These are phyloP conservation scores for Spathaspora arborariae DNA, from an alignment of 805 yeast species.

Conservation along the genomic window DNA sequence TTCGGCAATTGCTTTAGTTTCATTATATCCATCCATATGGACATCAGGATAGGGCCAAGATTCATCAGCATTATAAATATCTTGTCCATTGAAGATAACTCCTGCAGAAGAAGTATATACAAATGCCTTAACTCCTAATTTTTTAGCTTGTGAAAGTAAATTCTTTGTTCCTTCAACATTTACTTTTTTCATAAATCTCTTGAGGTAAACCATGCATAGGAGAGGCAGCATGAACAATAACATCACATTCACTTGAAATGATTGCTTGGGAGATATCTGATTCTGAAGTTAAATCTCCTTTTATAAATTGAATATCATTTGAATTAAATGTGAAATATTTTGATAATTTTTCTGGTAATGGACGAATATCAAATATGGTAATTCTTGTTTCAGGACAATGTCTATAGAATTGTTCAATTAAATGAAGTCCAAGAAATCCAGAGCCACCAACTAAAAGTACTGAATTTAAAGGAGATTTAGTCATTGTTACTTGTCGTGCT, in stretches of 20 bases:
- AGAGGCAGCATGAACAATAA: conserved; percentile 92
- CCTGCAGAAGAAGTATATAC: conserved; percentile 98
- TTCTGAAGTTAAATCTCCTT: conserved; percentile 81
- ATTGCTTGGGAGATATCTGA: conserved; percentile 68
- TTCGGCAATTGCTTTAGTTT: conserved; percentile 92
- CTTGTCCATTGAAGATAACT: conserved; percentile 94
- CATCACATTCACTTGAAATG: conserved; percentile 53
- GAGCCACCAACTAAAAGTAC: conserved; percentile 93
- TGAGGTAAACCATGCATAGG: conserved; percentile 90
- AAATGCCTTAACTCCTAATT: conserved; percentile 53
- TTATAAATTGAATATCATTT: conserved; percentile 51
- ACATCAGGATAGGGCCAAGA: conserved; percentile 86
- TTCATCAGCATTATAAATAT: conserved; percentile 89
- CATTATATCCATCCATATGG: conserved; percentile 96
- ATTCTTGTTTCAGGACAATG: conserved; percentile 65
- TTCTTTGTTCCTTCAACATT: conserved; percentile 86
- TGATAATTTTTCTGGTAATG: conserved; percentile 70
- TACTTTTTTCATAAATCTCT: conserved; percentile 79
- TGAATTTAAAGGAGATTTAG: conserved; percentile 29
- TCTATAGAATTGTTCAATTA: conserved; percentile 78
- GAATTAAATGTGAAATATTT: conserved; percentile 72
- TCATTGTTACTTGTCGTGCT: neutral
- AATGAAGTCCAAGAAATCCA: conserved; percentile 90
- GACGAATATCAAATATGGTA: conserved; percentile 88
- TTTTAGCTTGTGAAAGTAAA: conserved; percentile 60